Conservation (phyloP, 1,284 basidiomycete genomes). For the Xerocomus cyaneibrunnescens region DNA sequence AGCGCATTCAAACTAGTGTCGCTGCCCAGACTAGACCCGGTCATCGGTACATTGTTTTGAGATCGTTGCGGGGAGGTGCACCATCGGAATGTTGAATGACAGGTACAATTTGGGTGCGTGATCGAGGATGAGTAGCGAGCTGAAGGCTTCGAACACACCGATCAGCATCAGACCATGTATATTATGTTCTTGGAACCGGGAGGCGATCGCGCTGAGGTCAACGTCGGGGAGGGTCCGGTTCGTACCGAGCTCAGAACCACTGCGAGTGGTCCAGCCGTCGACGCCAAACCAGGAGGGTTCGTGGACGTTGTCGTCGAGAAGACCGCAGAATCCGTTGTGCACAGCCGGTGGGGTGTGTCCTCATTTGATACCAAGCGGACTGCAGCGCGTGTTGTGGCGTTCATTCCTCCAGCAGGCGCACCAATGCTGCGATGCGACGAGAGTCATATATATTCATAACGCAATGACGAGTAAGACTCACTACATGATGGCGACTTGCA, state of each 20-base stretch:
- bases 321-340: conserved; percentile 93
- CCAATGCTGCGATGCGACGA: conserved; percentile 63
- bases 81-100: conserved; percentile 91
- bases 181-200: conserved; percentile 86
- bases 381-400: conserved; percentile 90
- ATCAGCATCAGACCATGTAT: conserved; percentile 88
- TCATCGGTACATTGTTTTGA: conserved; percentile 98
- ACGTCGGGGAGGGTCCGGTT: conserved; percentile 86
- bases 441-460: background rate
- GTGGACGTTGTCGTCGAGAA: conserved; percentile 86
- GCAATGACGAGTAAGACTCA: conserved; percentile 40
- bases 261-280: conserved; percentile 94
- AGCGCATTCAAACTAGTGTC: conserved; percentile 97
- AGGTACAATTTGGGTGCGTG: conserved; percentile 82
- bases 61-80: conserved; percentile 92
- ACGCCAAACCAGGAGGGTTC: conserved; percentile 96
- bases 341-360: conserved; percentile 92
- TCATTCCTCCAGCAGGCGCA: conserved; percentile 98
- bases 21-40: conserved; percentile 92
- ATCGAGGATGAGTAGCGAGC: conserved; percentile 75
- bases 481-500: conserved; percentile 93
- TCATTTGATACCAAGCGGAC: conserved; percentile 89
- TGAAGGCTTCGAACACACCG: conserved; percentile 96
- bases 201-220: conserved; percentile 85
- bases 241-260: conserved; percentile 98